phyloP scores from a whole-genome alignment of 2,329 filamentous ascomycete genomes.

The Emericellopsis cladophorae region DNA sequence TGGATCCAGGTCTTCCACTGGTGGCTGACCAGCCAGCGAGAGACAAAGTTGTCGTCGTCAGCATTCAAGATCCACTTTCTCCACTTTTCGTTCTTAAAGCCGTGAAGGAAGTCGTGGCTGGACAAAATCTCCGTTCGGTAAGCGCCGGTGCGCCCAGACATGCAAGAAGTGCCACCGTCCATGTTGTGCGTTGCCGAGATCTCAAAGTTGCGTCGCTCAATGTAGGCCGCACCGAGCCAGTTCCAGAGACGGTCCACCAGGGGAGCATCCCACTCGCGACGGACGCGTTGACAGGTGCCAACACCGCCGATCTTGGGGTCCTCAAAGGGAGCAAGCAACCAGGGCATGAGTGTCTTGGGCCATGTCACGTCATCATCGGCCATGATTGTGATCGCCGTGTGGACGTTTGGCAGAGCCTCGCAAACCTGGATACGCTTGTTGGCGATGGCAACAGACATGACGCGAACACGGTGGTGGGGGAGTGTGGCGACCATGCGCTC shows the following conservation, averaged over 20 bases:
- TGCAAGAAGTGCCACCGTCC: constrained; percentile 90
- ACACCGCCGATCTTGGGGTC: constrained; percentile 75
- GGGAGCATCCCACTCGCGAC: constrained; percentile 50
- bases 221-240: constrained; percentile 83
- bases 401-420: constrained; percentile 74
- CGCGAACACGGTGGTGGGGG: constrained; percentile 48
- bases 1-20: constrained; percentile 93
- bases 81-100: constrained; percentile 88
- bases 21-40: constrained; percentile 86
- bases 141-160: constrained; percentile 86
- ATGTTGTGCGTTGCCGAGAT: constrained; percentile 92
- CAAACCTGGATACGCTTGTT: constrained; percentile 95
- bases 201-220: constrained; percentile 91
- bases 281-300: constrained; percentile 79
- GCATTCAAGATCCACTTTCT: constrained; percentile 81
- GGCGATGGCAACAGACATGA: constrained; percentile 69
- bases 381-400: constrained; percentile 77
- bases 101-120: constrained; percentile 73
- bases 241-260: constrained; percentile 60
- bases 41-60: constrained; percentile 97
- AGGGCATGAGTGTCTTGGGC: constrained; percentile 73
- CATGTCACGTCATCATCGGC: constrained; percentile 94
- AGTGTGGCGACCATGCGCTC: constrained; percentile 53
- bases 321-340: constrained; percentile 90
- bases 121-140: constrained; percentile 83